Evolutionary conservation across 768 basidiomycete species (phyloP).

Genomic region (Termitomyces sp.): DNA sequence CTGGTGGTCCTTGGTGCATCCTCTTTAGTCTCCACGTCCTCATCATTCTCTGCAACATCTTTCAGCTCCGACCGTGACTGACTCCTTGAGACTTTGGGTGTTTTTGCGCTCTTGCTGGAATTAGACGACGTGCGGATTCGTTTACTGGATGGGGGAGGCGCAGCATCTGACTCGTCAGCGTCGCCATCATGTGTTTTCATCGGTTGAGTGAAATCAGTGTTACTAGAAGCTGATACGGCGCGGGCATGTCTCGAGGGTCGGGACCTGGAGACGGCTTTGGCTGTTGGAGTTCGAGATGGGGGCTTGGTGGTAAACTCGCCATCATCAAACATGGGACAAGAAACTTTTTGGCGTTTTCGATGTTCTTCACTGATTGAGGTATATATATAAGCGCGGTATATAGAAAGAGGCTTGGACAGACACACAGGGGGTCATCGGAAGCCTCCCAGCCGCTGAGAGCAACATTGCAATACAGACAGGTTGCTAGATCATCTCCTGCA

Average conservation of each 20-base stretch:
- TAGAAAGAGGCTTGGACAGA: constrained; percentile 13
- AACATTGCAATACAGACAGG: constrained; percentile 82
- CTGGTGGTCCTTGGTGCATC: constrained; percentile 9
- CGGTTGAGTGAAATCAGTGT: constrained; percentile 33
- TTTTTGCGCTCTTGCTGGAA: constrained; percentile 16
- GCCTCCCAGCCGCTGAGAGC: constrained; percentile 84
- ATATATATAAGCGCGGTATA: constrained; percentile 4
- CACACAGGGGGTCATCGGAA: constrained; percentile 85
- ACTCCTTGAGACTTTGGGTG: constrained; percentile 13
- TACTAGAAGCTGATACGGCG: constrained; percentile 26
- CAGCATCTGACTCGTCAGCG: constrained; percentile 18
- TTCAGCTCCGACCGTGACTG: constrained; percentile 15
- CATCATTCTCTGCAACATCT: constrained; percentile 23
- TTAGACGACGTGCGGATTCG: constrained; percentile 11
- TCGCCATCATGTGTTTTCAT: constrained; percentile 41
- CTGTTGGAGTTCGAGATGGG: constrained; percentile 23
- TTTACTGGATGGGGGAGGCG: constrained; percentile 15
- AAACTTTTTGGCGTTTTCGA: constrained; percentile 48
- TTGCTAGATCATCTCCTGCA: constrained; percentile 72
- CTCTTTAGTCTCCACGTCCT: constrained; percentile 20
- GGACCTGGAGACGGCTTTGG: constrained; percentile 28
- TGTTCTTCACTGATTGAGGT: constrained; percentile 62
- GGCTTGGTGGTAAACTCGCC: constrained; percentile 20
- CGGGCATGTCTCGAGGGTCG: constrained; percentile 24
- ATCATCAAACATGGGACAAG: constrained; percentile 41